phyloP scores from a whole-genome alignment of 2,329 filamentous ascomycete genomes.

The Diaporthe australafricana region DNA sequence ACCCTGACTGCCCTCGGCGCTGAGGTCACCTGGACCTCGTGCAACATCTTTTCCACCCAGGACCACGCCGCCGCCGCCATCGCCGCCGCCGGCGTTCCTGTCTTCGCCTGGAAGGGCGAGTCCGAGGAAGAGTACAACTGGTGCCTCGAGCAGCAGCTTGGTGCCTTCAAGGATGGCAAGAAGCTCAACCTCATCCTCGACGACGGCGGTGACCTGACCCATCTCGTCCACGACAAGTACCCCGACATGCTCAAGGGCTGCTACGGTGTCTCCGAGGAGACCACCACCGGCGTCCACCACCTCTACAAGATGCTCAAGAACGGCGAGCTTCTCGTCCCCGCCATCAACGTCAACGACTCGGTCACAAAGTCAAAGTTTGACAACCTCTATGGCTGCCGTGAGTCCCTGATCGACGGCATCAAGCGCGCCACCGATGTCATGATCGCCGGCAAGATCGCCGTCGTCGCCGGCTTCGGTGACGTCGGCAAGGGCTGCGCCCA shows the following conservation, averaged over 20 bases:
- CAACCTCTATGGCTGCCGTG: slow-evolving; percentile 99
- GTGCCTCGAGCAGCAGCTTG: slow-evolving; percentile 98
- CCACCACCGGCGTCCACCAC: slow-evolving; percentile 99
- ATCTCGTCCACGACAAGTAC: slow-evolving; percentile 97
- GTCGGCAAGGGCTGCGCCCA: slow-evolving; percentile 98
- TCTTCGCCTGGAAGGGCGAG: slow-evolving; percentile 86
- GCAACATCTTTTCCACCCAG: slow-evolving; percentile 99
- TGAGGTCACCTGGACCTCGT: slow-evolving; percentile 98
- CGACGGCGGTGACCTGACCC: slow-evolving; percentile 96
- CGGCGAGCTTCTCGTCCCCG: slow-evolving; percentile 86
- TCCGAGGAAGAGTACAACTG: slow-evolving; percentile 99
- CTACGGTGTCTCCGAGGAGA: slow-evolving; percentile 99
- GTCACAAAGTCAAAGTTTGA: slow-evolving; percentile 99
- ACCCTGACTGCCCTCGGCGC: slow-evolving; percentile 94
- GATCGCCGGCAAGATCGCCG: slow-evolving; percentile 98
- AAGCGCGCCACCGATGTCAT: slow-evolving; percentile 99
- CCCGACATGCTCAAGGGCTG: slow-evolving; percentile 98
- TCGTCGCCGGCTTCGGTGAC: slow-evolving; percentile 98
- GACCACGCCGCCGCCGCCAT: slow-evolving; percentile 98
- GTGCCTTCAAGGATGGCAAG: slow-evolving; percentile 96
- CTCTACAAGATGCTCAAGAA: slow-evolving; percentile 98
- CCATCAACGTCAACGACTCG: slow-evolving; percentile 99
- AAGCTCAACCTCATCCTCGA: slow-evolving; percentile 99
- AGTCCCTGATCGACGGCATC: slow-evolving; percentile 98
- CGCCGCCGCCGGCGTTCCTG: slow-evolving; percentile 90